These are phyloP conservation scores for Hanseniaspora hatyaiensis DNA, from an alignment of 805 yeast genomes.

Conservation along the genomic window DNA sequence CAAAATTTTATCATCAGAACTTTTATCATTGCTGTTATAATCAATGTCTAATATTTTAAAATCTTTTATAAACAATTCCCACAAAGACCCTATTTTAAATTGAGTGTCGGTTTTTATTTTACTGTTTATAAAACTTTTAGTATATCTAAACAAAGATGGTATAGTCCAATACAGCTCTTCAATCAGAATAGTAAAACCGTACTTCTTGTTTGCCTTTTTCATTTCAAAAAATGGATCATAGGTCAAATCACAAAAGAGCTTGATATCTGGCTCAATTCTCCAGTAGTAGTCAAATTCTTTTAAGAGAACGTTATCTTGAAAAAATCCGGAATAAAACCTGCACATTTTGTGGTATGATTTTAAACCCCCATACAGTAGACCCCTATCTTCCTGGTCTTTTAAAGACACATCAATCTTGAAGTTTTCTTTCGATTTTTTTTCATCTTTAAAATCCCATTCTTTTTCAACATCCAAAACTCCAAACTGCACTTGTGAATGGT, in stretches of 20 bases:
- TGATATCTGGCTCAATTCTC: constrained; percentile 90
- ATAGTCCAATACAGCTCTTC: constrained; percentile 71
- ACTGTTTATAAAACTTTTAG: constrained; percentile 49
- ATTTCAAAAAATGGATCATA: constrained; percentile 84
- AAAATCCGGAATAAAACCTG: constrained; percentile 75
- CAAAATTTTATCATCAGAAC: constrained; percentile 19
- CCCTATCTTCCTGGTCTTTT: constrained; percentile 68
- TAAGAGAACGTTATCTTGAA: constrained; percentile 69
- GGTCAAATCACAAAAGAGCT: constrained; percentile 79
- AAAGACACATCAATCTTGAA: constrained; percentile 39
- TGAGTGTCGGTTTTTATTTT: constrained; percentile 21
- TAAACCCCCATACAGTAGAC: constrained; percentile 71
- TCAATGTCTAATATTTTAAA: constrained; percentile 30
- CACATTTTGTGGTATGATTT: constrained; percentile 90
- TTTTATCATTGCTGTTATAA: constrained; percentile 20
- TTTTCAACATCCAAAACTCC: constrained; percentile 44
- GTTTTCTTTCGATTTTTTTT: not conserved
- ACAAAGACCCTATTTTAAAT: constrained; percentile 47
- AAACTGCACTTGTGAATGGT: constrained; percentile 41
- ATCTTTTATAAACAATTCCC: constrained; percentile 52
- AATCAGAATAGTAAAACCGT: constrained; percentile 75
- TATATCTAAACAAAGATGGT: constrained; percentile 66
- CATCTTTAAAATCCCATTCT: constrained; percentile 62
- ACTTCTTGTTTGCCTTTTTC: constrained; percentile 55
- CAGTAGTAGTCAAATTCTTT: constrained; percentile 77